Evolutionary conservation across 768 basidiomycete genomes (phyloP).

Genomic region (Mycena vitilis): DNA sequence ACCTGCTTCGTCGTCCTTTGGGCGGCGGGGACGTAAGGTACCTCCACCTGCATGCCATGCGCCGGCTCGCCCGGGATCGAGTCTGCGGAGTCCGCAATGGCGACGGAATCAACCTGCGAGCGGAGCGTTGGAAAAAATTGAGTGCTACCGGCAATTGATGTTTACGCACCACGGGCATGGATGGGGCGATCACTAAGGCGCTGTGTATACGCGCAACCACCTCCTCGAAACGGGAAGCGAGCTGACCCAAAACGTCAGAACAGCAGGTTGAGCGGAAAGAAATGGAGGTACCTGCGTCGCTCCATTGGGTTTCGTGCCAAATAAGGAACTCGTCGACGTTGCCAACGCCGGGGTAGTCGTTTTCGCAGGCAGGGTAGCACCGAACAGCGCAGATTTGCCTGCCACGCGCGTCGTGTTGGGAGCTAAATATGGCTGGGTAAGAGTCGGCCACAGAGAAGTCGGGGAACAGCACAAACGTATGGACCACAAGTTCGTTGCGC

Average conservation of each 20-base stretch:
- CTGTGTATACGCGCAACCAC: constrained; percentile 76
- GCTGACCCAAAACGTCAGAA: constrained; percentile 5
- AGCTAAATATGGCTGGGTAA: neutral
- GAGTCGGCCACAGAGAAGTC: neutral
- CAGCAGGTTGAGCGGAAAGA: neutral
- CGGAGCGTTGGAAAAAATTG: neutral
- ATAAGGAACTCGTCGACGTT: constrained; percentile 57
- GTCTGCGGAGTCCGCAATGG: constrained; percentile 25
- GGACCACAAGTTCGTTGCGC: constrained; percentile 43
- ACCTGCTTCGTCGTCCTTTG: constrained; percentile 56
- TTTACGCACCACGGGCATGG: constrained; percentile 59
- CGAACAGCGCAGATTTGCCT: constrained; percentile 40
- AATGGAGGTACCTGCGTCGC: neutral
- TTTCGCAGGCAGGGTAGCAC: constrained; percentile 18
- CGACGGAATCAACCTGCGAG: constrained; percentile 13
- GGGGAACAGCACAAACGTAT: constrained; percentile 37
- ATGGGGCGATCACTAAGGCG: constrained; percentile 69
- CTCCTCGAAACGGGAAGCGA: constrained; percentile 56
- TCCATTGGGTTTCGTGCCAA: constrained; percentile 47
- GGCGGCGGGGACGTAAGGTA: constrained; percentile 81
- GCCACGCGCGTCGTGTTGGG: constrained; percentile 6
- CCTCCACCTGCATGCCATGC: constrained; percentile 67
- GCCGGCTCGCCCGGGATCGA: constrained; percentile 40
- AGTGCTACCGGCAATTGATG: too few species aligned
- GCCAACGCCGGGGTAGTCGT: constrained; percentile 26